Evolutionary conservation across 2,329 filamentous ascomycete genomes (phyloP).

Genomic region (Fusarium anthophilum): DNA sequence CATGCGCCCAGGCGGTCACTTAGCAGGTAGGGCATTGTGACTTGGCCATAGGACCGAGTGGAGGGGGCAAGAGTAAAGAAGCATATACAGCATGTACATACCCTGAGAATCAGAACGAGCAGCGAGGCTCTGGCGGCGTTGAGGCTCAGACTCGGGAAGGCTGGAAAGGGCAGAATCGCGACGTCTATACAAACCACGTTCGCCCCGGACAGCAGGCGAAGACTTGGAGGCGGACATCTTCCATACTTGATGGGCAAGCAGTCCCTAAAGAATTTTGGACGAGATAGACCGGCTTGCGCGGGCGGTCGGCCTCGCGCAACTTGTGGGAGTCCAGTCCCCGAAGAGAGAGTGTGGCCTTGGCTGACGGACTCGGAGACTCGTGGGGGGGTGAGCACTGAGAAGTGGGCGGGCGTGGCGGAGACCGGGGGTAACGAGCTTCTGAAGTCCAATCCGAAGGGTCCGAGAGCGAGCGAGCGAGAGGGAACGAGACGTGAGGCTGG

Average conservation of each 20-base stretch:
- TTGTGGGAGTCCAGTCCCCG: slow-evolving; percentile 33
- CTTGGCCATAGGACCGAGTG: neutral
- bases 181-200: slow-evolving; percentile 42
- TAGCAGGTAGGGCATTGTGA: slow-evolving; percentile 21
- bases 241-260: slow-evolving; percentile 47
- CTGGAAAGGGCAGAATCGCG: slow-evolving; percentile 38
- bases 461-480: slow-evolving; percentile 20
- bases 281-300: slow-evolving; percentile 31
- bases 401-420: slow-evolving; percentile 31
- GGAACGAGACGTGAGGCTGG: slow-evolving; percentile 29
- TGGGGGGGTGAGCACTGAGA: slow-evolving; percentile 28
- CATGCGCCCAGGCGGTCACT: slow-evolving; percentile 14
- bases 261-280: slow-evolving; percentile 35
- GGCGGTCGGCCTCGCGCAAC: slow-evolving; percentile 41
- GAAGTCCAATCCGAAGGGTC: slow-evolving; percentile 33
- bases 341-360: slow-evolving; percentile 33
- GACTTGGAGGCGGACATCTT: slow-evolving; percentile 47
- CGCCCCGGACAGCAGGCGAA: slow-evolving; percentile 40
- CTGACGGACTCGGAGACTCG: slow-evolving; percentile 29
- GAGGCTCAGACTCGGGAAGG: slow-evolving; percentile 36
- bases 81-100: slow-evolving; percentile 31
- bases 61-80: slow-evolving; percentile 6
- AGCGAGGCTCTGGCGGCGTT: slow-evolving; percentile 39
- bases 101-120: slow-evolving; percentile 45
- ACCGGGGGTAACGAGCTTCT: slow-evolving; percentile 20